These are phyloP conservation scores for Lactarius hatsudake DNA, from an alignment of 768 basidiomycete genomes.

Conservation along the genomic window DNA sequence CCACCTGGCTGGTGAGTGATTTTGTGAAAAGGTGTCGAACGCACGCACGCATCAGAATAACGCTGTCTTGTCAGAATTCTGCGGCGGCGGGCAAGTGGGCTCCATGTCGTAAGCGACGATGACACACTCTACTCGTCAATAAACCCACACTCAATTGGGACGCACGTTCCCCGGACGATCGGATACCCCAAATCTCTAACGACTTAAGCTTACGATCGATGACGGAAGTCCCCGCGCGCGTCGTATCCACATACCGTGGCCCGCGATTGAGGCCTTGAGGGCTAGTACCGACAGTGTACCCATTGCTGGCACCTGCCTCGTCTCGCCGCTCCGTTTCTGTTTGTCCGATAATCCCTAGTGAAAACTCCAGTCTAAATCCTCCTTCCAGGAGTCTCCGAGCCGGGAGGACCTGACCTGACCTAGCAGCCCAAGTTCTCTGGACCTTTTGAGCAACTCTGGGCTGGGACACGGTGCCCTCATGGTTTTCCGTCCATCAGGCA, in stretches of 20 bases:
- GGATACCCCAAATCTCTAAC: not conserved
- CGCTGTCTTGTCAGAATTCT: not conserved
- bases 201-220: not conserved
- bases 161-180: not conserved
- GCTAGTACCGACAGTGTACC: too few relatives aligned
- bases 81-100: not conserved
- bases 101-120: not conserved
- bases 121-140: not conserved
- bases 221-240: not conserved
- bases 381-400: not conserved
- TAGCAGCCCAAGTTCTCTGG: not conserved
- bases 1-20: constrained; percentile 13
- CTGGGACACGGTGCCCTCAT: not conserved
- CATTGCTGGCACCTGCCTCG: not conserved
- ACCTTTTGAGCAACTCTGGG: not conserved
- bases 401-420: not conserved
- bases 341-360: not conserved
- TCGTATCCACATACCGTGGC: not conserved
- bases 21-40: constrained; percentile 14
- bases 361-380: not conserved
- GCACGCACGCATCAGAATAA: not conserved
- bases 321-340: not conserved
- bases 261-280: too few relatives aligned
- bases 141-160: not conserved
- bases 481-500: not conserved